Base-by-base conservation (phyloP, 2,329 filamentous ascomycete genomes). In the Thielaviopsis cerberus region DNA sequence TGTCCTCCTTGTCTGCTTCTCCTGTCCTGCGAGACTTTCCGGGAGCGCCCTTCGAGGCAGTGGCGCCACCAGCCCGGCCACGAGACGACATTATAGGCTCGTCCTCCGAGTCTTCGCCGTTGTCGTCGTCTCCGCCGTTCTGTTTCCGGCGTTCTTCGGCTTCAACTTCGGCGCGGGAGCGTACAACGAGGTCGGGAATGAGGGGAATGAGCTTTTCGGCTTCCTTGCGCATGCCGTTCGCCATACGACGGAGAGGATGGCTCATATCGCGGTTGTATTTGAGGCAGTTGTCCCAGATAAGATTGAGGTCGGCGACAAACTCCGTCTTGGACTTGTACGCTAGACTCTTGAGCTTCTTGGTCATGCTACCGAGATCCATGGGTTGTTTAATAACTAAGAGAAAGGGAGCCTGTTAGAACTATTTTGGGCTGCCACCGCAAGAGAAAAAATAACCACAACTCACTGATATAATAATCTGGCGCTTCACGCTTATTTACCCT, bases 61-160 rank as follows among this genome's bases (percentile, higher is more conserved):
- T 60, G 3, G 68, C 66, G 27, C 80, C 86, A 17, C 89, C 87
- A 68, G 91, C 95, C 51, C 92, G 84, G 57, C 92, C 92, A 63
- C 92, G 81, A 54, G 91, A 96, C 59, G 92, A 92, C 87, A 97
- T 97, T 66, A 98, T 97, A 8, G 92, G 92, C 70, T 95, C 90
- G 67, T 97, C 91, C 66, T 97, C 91, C 64, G 89, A 95, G 69
- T 96, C 91, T 60, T 96, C 91, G 26, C 79, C 87, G 45, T 77
- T 86, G 64, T 91, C 88, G 63, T 88, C 81, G 61, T 88, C 85
- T 52, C 85, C 85, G 55, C 92, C 89, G 62, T 90, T 87, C 65
- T 94, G 88, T 67, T 92, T 85, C 62, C 89, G 79, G 57, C 91
- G 81, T 69, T 86, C 82, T 64, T 92, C 87, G 17, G 86, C 86